Evolutionary conservation across 257 asterid genomes (phyloP).

Genomic region (Pogostemon cablin): DNA sequence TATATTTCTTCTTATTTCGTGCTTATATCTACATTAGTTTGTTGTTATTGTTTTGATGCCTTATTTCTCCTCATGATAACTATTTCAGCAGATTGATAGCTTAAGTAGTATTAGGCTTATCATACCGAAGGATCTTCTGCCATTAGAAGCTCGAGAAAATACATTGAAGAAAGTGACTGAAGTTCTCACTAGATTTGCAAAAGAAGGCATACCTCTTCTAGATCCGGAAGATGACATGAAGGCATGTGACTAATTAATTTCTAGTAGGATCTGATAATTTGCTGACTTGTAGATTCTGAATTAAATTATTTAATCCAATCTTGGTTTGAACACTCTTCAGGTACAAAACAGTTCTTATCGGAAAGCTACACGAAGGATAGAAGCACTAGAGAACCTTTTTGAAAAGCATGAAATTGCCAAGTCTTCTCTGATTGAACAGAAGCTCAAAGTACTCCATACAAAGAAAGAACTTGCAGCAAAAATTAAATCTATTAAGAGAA

Average conservation of each 20-base stretch:
- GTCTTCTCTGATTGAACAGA: conserved; percentile 84
- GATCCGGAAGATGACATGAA: conserved; percentile 98
- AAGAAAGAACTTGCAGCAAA: conserved; percentile 85
- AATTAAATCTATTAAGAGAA: conserved; percentile 78
- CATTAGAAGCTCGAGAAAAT: conserved; percentile 84
- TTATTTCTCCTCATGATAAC: conserved; percentile 26
- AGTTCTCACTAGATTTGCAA: conserved; percentile 74
- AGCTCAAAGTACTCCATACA: conserved; percentile 74
- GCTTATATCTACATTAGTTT: conserved; percentile 22
- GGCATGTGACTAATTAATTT: conserved; percentile 43
- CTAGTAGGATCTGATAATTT: neutral
- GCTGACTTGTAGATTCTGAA: conserved; percentile 5
- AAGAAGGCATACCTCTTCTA: conserved; percentile 79
- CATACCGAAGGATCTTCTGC: conserved; percentile 92
- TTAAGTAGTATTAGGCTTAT: conserved; percentile 71
- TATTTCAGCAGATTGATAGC: conserved; percentile 63
- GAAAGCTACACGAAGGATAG: conserved; percentile 80
- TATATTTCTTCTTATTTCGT: neutral
- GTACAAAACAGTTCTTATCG: conserved; percentile 83
- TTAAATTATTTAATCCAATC: conserved; percentile 26
- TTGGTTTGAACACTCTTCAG: conserved; percentile 46
- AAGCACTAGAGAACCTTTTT: conserved; percentile 87
- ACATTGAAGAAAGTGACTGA: conserved; percentile 85
- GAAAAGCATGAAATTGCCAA: conserved; percentile 84
- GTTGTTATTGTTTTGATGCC: conserved; percentile 2